Conservation (phyloP, 305 asterid species). For the Fraxinus sp. region DNA sequence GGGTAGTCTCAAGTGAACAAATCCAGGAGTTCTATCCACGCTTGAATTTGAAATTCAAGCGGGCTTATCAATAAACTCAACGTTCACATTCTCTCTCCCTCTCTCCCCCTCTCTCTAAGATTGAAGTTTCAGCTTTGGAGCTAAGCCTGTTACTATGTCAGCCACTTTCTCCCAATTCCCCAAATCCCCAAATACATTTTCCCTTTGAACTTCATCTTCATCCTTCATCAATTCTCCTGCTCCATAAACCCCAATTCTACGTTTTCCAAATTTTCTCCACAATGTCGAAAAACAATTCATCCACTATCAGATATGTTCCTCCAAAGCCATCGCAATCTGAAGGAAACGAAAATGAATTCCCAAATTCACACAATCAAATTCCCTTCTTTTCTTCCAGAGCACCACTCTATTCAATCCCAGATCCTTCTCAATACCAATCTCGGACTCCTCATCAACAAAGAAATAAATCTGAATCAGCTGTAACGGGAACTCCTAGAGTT, state of each 20-base stretch:
- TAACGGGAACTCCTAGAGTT: slow-evolving; percentile 37
- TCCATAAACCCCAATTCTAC: neutral
- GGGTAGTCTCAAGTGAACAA: slow-evolving; percentile 11
- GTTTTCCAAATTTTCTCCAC: neutral
- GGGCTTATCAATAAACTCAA: slow-evolving; percentile 17
- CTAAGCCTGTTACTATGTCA: slow-evolving; percentile 10
- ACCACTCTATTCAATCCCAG: slow-evolving; percentile 69
- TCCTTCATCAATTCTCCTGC: neutral
- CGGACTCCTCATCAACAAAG: slow-evolving; percentile 17
- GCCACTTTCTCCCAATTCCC: slow-evolving; percentile 17
- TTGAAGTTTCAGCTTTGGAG: slow-evolving; percentile 27
- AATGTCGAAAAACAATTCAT: slow-evolving; percentile 41
- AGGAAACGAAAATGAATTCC: slow-evolving; percentile 41
- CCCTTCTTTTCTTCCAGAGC: slow-evolving; percentile 44
- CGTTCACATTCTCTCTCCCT: neutral
- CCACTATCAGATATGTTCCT: slow-evolving; percentile 19
- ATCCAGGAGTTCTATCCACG: neutral
- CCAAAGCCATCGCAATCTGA: slow-evolving; percentile 22
- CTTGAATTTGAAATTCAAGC: slow-evolving; percentile 47
- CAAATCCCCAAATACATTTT: slow-evolving; percentile 8
- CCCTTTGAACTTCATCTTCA: neutral
- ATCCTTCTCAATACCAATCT: slow-evolving; percentile 55
- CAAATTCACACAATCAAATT: slow-evolving; percentile 25
- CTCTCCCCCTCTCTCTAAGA: neutral
- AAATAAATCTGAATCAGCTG: slow-evolving; percentile 31